Evolutionary conservation across 1,139 yeast species (phyloP), one percentile per base, ranked within the genome.

Genomic region (Torulaspora globosa): DNA sequence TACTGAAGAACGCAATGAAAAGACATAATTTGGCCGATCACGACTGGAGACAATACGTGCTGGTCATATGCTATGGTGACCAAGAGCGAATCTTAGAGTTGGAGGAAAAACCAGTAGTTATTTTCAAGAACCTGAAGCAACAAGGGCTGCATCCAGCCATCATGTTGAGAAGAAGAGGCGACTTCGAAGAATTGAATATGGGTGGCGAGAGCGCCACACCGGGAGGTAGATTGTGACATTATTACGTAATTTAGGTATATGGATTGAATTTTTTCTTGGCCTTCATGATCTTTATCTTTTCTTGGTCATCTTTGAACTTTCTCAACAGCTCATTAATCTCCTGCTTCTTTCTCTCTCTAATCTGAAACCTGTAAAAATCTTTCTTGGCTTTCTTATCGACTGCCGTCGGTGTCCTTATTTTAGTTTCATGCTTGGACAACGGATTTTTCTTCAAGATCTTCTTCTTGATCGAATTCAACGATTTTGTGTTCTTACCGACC

Each of bases 361-460:
- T 78, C 70, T 94, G 99, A 79, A 90, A 94, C 59, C 96, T 77
- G 72, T 94, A 94, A 73, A 94, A 92, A 68, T 94, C 97, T 55
- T 78, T 77, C 72, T 89, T 87, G 57, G 89, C 94, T 68, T 86
- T 85, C 71, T 77, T 81, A 67, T 84, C 81, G 68, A 76, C 71
- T 66, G 81, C 83, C 40, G 50, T 60, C 24, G 53, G 55, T 36
- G 57, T 55, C 41, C 50, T 59, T 12, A 54, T 58, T 8, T 58
- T 56, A 27, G 53, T 57, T 40, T 56, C 60, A 50, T 50, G 69
- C 57, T 51, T 67, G 40, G 49, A 64, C 53, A 65, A 41, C 35
- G 68, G 68, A 37, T 65, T 65, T 33, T 48, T 59, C 43, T 62
- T 60, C 38, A 61, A 45, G 21, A 62, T 60, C 44, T 60, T 62